Conservation (phyloP, 495 filamentous ascomycete genomes). For the Pyrenula massariospora region DNA sequence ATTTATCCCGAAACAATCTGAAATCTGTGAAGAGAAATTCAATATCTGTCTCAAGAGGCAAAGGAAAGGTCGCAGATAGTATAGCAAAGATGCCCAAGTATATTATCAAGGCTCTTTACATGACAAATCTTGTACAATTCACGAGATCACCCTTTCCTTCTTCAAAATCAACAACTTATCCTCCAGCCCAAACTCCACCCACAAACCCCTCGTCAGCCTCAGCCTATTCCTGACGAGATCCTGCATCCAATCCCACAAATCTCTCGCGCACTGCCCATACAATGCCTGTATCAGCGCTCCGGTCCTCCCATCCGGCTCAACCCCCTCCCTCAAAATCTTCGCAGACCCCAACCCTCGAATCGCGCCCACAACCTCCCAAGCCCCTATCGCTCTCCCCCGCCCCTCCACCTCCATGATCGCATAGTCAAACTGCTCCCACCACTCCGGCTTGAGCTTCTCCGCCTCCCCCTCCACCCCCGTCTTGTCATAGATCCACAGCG, state of each 20-base stretch:
- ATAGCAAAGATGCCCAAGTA: too few species aligned
- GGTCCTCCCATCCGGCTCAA: conserved; percentile 7
- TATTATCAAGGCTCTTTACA: too few species aligned
- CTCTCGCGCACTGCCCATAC: not conserved
- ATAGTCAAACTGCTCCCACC: conserved; percentile 81
- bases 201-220: not conserved
- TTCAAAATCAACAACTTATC: not conserved
- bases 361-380: conserved; percentile 60
- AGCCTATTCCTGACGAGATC: not conserved
- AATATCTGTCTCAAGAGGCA: too few species aligned
- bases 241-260: not conserved
- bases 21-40: too few species aligned
- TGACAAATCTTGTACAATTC: too few species aligned
- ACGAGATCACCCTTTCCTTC: not conserved
- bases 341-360: conserved; percentile 65
- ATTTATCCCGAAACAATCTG: too few species aligned
- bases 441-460: conserved; percentile 43
- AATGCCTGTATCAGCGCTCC: not conserved
- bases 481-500: conserved; percentile 43
- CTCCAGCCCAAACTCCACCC: not conserved
- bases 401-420: conserved; percentile 51
- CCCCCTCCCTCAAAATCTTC: conserved; percentile 46
- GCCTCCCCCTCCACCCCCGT: conserved; percentile 27
- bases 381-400: conserved; percentile 42
- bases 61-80: too few species aligned